A percentile compares a stretch with the other conserved stretches of the same genome.
phyloP scores from a whole-genome alignment of 192 early-diverging fungal genomes.

The Mortierella hygrophila region DNA sequence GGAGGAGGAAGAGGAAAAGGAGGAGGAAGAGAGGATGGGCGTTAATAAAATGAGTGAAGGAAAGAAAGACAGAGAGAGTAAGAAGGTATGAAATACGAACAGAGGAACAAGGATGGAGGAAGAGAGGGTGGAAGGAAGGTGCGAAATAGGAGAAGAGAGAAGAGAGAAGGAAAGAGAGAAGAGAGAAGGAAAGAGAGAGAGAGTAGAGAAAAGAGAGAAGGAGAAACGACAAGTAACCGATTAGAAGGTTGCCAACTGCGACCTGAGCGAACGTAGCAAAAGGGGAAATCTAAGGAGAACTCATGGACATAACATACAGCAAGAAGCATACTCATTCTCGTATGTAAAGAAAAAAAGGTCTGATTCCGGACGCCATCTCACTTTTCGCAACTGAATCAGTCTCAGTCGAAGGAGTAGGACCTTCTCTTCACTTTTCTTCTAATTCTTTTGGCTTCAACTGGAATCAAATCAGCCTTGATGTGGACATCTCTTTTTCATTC shows the following conservation, averaged over 20 bases:
- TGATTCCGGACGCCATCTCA: background rate
- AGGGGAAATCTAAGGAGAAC: background rate
- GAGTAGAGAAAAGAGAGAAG: background rate
- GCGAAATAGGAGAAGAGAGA: background rate
- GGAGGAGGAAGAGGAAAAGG: background rate
- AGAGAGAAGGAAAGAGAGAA: background rate
- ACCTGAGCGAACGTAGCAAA: background rate
- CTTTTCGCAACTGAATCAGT: background rate
- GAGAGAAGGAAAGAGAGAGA: background rate
- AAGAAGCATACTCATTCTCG: too few relatives aligned
- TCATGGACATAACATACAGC: too few relatives aligned
- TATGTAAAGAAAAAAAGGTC: background rate
- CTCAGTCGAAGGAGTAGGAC: background rate
- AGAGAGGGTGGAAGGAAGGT: background rate
- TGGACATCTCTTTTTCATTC: background rate
- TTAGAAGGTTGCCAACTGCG: background rate
- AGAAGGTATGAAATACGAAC: too few relatives aligned
- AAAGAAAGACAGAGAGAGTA: background rate
- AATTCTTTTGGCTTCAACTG: background rate
- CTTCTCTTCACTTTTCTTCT: background rate
- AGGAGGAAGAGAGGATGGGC: background rate
- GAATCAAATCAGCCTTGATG: background rate
- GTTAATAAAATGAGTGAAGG: background rate
- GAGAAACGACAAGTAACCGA: too few relatives aligned
- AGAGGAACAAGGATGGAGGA: too few relatives aligned